Evolutionary conservation across 306 rosid genomes (phyloP), one percentile per base, ranked within the genome.

Genomic region (Chamaecrista fasciculata): DNA sequence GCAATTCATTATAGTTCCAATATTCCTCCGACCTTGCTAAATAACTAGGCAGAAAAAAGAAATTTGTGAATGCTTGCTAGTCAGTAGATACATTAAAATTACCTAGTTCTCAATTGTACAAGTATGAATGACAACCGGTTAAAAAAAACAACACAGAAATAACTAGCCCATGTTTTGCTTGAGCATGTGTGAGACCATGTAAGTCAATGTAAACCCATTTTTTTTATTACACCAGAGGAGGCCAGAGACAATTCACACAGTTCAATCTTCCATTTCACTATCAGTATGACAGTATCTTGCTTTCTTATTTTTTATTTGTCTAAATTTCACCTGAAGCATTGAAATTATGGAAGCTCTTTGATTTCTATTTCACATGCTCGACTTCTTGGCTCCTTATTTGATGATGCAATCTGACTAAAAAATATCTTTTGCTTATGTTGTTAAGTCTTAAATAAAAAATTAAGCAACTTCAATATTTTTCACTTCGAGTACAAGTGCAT

Each of bases 1-100:
- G 67, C 40, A 18, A 55, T 29, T 20, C 52, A 53, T 34, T 74
- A 48, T 60, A 58, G n/a, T 62, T 69, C n/a, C n/a, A n/a, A n/a
- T n/a, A 51, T 23, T 26, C 72, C 61, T 67, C 21, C 47, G 39
- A 44, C 18, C 37, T 52, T 28, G 19, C 57, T 55, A 64, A 66
- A n/a, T 16, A 28, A 44, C 11, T 14, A 6, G 51, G 46, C 42
- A 33, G 62, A 18, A 1, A 42, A 56, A 56, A 28, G 58, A 51
- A 33, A 57, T 33, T 28, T n/a, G 63, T n/a, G 40, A 29, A 28
- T 1, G 39, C 18, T n/a, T 24, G 40, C 31, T 28, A 12, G 21
- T 31, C 42, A 28, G 42, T 7, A 57, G 40, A 39, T 5, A 57
- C 40, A 57, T n/a, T n/a, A n/a, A n/a, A n/a, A n/a, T n/a, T n/a